Percentiles rank a stretch among this genome's conserved stretches.
Conservation (phyloP, 345 rosid species). For the Eucalyptus sp. region DNA sequence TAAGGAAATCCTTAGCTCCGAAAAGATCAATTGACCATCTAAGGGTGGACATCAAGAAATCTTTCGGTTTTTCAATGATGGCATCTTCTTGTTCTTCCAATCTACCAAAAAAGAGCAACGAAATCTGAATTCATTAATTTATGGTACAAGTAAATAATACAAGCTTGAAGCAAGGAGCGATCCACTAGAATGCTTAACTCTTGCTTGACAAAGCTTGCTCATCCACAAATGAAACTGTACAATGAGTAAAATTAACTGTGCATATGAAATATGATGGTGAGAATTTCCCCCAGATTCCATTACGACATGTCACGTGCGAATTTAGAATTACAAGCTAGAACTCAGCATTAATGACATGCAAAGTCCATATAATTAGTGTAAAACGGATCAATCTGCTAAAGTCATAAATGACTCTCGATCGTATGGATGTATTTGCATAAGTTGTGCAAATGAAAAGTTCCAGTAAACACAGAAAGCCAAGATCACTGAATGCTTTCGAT, state of each 20-base stretch:
- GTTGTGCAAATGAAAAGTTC: neutral
- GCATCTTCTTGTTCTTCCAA: neutral
- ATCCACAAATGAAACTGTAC: neutral
- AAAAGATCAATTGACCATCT: neutral
- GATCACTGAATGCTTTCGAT: neutral
- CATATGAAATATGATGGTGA: no score
- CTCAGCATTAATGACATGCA: no score
- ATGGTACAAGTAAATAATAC: neutral
- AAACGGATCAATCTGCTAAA: no score
- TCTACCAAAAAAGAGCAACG: neutral
- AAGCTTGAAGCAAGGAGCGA: neutral
- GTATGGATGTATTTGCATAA: no score
- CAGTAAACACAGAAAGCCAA: neutral
- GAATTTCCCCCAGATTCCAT: no score
- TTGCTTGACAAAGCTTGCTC: neutral
- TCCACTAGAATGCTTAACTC: neutral
- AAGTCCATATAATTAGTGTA: no score
- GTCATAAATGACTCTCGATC: no score
- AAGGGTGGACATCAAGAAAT: neutral
- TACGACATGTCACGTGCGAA: no score
- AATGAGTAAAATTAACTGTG: neutral
- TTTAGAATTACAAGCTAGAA: no score
- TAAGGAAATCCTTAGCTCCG: neutral
- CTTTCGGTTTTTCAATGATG: no score
- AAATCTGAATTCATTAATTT: neutral